Conservation (phyloP, 257 asterid genomes). For the Fraxinus cuspidata region DNA sequence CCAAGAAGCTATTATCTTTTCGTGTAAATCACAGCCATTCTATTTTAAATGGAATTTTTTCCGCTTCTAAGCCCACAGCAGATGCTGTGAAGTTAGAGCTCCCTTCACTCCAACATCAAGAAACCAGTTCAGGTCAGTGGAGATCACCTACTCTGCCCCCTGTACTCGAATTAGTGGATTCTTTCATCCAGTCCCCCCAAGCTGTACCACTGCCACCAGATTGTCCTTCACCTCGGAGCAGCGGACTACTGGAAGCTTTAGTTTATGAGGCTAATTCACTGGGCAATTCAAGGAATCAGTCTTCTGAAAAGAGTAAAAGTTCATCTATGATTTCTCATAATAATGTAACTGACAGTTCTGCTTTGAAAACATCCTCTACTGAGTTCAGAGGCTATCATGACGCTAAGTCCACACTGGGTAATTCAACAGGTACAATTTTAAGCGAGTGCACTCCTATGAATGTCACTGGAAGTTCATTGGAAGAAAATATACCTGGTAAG, state of each 20-base stretch:
- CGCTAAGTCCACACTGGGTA: slow-evolving; percentile 39
- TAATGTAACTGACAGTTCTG: slow-evolving; percentile 37
- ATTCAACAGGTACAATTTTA: slow-evolving; percentile 39
- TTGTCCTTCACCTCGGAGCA: slow-evolving; percentile 58
- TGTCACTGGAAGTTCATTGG: slow-evolving; percentile 36
- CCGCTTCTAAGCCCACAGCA: slow-evolving; percentile 61
- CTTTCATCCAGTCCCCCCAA: slow-evolving; percentile 48
- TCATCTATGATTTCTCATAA: slow-evolving; percentile 42
- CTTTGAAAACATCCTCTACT: slow-evolving; percentile 32
- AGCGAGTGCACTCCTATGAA: slow-evolving; percentile 39
- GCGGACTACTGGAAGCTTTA: slow-evolving; percentile 70
- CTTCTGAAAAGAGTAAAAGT: slow-evolving; percentile 37
- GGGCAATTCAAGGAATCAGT: slow-evolving; percentile 43
- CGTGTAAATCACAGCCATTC: slow-evolving; percentile 41
- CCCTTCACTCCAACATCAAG: slow-evolving; percentile 86
- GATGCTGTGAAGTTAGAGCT: slow-evolving; percentile 74
- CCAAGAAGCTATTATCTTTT: slow-evolving; percentile 38
- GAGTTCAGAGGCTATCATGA: slow-evolving; percentile 41
- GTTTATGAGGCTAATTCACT: slow-evolving; percentile 55
- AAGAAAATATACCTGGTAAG: slow-evolving; percentile 38
- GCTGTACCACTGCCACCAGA: slow-evolving; percentile 39
- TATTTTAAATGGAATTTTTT: slow-evolving; percentile 47
- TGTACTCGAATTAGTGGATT: slow-evolving; percentile 47
- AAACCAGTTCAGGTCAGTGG: slow-evolving; percentile 47
- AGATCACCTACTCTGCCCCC: slow-evolving; percentile 31